Evolutionary conservation across 148 eudicot genomes (phyloP).

Genomic region (Cornus kousa): DNA sequence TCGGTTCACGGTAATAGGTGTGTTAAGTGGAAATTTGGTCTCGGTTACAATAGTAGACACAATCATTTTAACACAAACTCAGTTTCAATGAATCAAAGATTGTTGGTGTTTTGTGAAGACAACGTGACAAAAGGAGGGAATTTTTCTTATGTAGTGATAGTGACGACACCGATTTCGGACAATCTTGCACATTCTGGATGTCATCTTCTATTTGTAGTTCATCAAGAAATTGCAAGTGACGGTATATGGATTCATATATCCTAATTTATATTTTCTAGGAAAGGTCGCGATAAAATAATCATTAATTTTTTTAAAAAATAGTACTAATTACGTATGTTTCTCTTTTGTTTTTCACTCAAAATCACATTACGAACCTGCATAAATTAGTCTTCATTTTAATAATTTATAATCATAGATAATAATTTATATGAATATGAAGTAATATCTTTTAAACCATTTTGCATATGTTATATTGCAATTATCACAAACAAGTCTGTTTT

Average conservation of each 20-base stretch:
- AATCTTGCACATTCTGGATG: slow-evolving; percentile 53
- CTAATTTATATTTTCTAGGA: slow-evolving; percentile 8
- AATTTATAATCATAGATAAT: too few relatives aligned
- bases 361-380: too few relatives aligned
- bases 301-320: too few relatives aligned
- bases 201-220: slow-evolving; percentile 58
- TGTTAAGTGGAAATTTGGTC: slow-evolving; percentile 19
- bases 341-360: too few relatives aligned
- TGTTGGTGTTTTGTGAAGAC: slow-evolving; percentile 28
- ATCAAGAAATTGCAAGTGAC: slow-evolving; percentile 48
- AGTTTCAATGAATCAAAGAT: slow-evolving; percentile 62
- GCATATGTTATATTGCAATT: too few relatives aligned
- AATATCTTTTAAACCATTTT: too few relatives aligned
- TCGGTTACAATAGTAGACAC: slow-evolving; percentile 64
- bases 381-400: too few relatives aligned
- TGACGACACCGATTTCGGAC: slow-evolving; percentile 28
- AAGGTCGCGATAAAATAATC: too few relatives aligned
- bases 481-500: too few relatives aligned
- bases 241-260: slow-evolving; percentile 68
- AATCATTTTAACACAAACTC: slow-evolving; percentile 22
- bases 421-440: too few relatives aligned
- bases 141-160: slow-evolving; percentile 21
- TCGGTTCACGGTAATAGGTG: slow-evolving; percentile 25
- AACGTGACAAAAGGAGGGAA: background rate
- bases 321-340: too few relatives aligned